Base-by-base conservation (phyloP, 2,329 filamentous ascomycete species). In the Simplicillium sp. region DNA sequence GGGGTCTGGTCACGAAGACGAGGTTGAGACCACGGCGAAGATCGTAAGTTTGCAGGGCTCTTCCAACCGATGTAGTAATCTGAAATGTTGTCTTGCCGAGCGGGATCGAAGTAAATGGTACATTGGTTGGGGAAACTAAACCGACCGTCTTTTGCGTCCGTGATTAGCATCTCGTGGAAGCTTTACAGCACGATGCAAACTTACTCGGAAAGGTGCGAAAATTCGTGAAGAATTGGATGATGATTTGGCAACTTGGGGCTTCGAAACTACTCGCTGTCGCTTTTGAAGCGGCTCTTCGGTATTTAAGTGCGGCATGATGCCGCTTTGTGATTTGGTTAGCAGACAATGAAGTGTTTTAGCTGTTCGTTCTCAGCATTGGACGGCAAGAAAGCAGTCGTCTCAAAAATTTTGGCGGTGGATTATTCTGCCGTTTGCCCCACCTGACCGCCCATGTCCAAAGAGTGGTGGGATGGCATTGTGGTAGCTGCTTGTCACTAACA, bases 11-110 rank as follows among this genome's bases (percentile, higher is more conserved):
- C 45, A 98, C 77, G 62, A 98, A 98, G 54, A 97, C 80, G 38
- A 98, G 78, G 54, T 94, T 90, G 46, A 98, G 75, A 36, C 90
- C 90, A 53, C 82, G 80, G 60, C 84, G 87, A 46, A 98, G 68
- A 59, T 98, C 92, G 67, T 98, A 98, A 0, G 92, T 98, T 64
- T 98, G 92, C 36, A 98, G 74, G 44, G 83, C 87, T 54, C 82
- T 78, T 47, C 90, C 92, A 46, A 94, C 85, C 0, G 87, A 97
- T 25, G 92, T 98, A 29, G 92, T 97, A 61, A 98, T 87, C 60
- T 98, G 92, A 58, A 95, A 98, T 3, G 88, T 94, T 1, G 87
- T 90, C 64, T 94, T 95, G 43, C 92, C 92, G 13, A 95, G 71
- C 1, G 90, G 85, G 28, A 94, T 75, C 6, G 84, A 84, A 2